Evolutionary conservation across 73 alveolate genomes (phyloP), one percentile per base, ranked within the genome.

Genomic region (Paramecium sonneborni): DNA sequence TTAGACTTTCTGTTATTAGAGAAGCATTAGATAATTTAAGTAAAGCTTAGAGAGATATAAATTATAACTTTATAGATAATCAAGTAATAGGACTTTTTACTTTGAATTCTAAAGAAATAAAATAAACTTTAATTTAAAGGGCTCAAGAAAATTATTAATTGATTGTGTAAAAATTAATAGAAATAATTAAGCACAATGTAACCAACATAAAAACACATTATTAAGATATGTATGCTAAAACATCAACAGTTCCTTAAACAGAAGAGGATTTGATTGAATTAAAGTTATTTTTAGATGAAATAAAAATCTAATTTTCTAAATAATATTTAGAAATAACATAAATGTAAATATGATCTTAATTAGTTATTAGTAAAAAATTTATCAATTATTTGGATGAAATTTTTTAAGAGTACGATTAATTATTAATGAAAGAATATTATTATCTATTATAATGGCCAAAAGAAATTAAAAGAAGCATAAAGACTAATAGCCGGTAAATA

Each of bases 171-270:
- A 74, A 74, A 74, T 32, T 74, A 21, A 30, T 74, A 10, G 87
- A 35, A 32, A 35, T 74, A 74, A 74, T 74, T 74, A 74, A 74
- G 46, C 57, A 32, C 23, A 74, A 74, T 74, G 70, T 58, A 32
- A 56, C 58, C 32, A 48, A 23, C 23, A 48, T 68, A 41, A 56
- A 86, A 86, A 38, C 67, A 26, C 32, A 86, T 10, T 41, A 86
- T 28, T 34, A 86, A 79, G 87, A 86, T 21, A 86, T 23, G 93
- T 38, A 74, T 74, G 46, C 56, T 30, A 74, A 38, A 32, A 74
- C 87, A 12, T 74, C 87, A 74, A 35, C 87, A 32, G 58, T 35
- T 14, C 87, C 87, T 35, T 30, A 38, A 35, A 32, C 87, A 30
- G 87, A 74, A 35, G 57, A 32, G 14, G 67, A 74, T 35, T 18